A percentile compares a stretch with the other conserved stretches of the same genome.
Conservation (phyloP, 2,329 filamentous ascomycete genomes). For the Cytospora piceae region DNA sequence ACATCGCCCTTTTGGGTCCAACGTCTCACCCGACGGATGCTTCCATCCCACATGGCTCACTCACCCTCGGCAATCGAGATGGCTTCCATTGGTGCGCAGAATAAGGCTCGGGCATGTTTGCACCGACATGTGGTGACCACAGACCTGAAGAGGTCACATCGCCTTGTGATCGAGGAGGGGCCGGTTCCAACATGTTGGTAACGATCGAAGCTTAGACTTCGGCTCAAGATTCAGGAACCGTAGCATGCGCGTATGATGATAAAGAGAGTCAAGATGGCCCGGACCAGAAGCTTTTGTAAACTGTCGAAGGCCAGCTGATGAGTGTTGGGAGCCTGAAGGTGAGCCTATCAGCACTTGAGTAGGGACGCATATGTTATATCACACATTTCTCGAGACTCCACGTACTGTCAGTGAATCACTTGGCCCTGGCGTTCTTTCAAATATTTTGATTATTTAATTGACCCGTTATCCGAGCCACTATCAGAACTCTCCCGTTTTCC, state of each 20-base stretch:
- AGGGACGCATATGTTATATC: not conserved
- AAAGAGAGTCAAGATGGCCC: not conserved
- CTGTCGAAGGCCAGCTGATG: not conserved
- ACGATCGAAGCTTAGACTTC: not conserved
- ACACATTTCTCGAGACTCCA: not conserved
- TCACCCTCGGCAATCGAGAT: not conserved
- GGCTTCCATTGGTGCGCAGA: not conserved
- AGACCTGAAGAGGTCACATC: conserved; percentile 9
- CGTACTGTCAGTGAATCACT: not conserved
- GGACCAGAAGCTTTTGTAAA: not conserved
- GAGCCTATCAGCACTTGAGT: not conserved
- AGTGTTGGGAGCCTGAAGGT: not conserved
- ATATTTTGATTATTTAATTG: conserved; percentile 9
- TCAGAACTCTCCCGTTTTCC: conserved; percentile 2
- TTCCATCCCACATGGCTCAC: conserved; percentile 3
- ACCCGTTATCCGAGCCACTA: conserved; percentile 6
- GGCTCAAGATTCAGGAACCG: conserved; percentile 1
- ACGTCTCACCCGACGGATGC: conserved; percentile 21
- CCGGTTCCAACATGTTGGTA: not conserved
- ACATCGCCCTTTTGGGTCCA: not conserved
- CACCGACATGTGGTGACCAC: conserved; percentile 10
- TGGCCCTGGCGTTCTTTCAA: not conserved
- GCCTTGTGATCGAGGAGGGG: not conserved
- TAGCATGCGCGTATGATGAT: not conserved
- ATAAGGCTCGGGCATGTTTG: conserved; percentile 11